Base-by-base conservation (phyloP, 75 land plant genomes). In the Isoetes taiwanensis region DNA sequence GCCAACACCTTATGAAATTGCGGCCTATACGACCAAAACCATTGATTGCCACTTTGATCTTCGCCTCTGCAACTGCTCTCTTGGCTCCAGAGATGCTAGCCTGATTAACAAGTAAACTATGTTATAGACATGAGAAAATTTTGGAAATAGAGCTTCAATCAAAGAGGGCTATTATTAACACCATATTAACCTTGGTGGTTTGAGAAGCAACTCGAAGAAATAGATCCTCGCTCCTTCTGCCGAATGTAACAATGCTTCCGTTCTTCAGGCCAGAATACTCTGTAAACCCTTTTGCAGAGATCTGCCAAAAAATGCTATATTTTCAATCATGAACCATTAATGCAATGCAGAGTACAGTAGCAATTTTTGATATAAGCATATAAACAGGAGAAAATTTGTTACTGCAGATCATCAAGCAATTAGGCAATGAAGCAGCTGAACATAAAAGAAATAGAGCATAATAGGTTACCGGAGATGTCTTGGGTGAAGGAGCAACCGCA, bases 1-100 rank as follows among this genome's bases (percentile, higher is more conserved):
- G 99, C 96, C 90, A 94, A 70, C 99, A 94, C 42, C 96, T 72
- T 62, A 94, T 64, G 78, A 94, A 94, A 73, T 94, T 94, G 62
- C 99, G 69, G 3, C 99, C 99, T 46, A 94, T 94, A 9, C 99
- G 71, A 16, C 99, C 99, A 57, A 88, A 94, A 1, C 99, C 99
- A 56, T 94, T 94, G 62, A 94, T 94, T 29, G 99, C 99, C 14
- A 87, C 99, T 67, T 84, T 87, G 10, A 94, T 60, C 80, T 94
- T 94, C 23, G 99, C 99, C 57, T 84, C 84, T 6, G 58, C 66
- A n/a, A 79, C 80, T 1, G 69, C 75, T 31, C 63, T 75, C 61
- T 67, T 75, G 46, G 65, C 65, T 16, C 74, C 84, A 12, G 68
- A 61, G 8, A 61, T 53, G 3, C 73, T 70, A 23, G 56, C 71